A percentile compares a stretch with the other conserved stretches of the same genome.
Evolutionary conservation across 441 rosid species (phyloP).

Genomic region (Flueggea neowawraea): DNA sequence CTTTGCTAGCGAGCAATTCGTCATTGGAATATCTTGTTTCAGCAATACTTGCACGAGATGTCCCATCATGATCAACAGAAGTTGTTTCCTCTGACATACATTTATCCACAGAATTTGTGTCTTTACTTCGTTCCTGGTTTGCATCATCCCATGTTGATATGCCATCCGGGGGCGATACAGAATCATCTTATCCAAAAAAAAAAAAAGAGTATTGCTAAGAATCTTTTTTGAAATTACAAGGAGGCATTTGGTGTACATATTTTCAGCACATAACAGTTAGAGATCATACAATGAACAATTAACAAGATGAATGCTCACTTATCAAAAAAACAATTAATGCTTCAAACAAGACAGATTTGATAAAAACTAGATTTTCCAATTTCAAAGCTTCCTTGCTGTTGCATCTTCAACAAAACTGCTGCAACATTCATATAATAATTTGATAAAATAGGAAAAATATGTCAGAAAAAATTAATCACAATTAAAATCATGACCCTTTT

Average conservation of each 20-base stretch:
- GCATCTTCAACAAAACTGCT: too few species aligned
- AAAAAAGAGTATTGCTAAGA: conserved; percentile 3
- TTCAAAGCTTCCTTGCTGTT: too few species aligned
- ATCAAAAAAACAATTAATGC: too few species aligned
- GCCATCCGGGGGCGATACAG: conserved; percentile 23
- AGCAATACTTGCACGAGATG: conserved; percentile 17
- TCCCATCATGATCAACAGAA: conserved; percentile 20
- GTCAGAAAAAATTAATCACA: too few species aligned
- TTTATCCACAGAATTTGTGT: conserved; percentile 28
- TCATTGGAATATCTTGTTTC: conserved; percentile 18
- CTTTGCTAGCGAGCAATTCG: conserved; percentile 24
- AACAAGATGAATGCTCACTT: too few species aligned
- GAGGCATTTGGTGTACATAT: neutral
- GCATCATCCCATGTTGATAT: conserved; percentile 32
- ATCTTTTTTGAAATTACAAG: neutral
- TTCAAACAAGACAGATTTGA: too few species aligned
- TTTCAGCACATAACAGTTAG: neutral
- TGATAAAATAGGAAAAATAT: too few species aligned
- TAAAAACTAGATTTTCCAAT: too few species aligned
- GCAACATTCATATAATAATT: too few species aligned
- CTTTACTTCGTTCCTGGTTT: conserved; percentile 12
- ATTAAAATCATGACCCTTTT: too few species aligned
- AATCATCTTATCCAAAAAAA: conserved; percentile 33
- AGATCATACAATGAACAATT: too few species aligned
- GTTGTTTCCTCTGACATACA: conserved; percentile 23